A percentile compares a stretch with the other conserved stretches of the same genome.
Evolutionary conservation across 768 basidiomycete genomes (phyloP).

Genomic region (Bullera alba): DNA sequence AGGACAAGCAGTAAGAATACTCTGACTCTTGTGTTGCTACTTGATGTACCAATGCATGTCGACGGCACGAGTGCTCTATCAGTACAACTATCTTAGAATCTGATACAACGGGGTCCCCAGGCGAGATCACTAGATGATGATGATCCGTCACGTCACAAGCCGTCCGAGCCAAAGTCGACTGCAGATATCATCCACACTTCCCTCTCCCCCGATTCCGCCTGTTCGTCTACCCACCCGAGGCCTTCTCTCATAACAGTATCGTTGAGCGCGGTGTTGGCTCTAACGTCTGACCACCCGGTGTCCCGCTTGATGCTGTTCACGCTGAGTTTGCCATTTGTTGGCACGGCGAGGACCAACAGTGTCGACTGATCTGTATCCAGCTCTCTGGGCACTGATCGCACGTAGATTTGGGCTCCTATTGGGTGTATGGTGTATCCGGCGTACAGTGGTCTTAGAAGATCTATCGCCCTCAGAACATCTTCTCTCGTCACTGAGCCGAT

Average conservation of each 20-base stretch:
- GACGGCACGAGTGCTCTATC: too few relatives aligned
- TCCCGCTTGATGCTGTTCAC: conserved; percentile 56
- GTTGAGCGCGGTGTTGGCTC: conserved; percentile 70
- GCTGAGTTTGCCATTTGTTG: conserved; percentile 56
- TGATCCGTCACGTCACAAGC: too few relatives aligned
- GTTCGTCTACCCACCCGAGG: conserved; percentile 89
- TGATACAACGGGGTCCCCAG: too few relatives aligned
- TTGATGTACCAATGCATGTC: too few relatives aligned
- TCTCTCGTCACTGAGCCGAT: conserved; percentile 61
- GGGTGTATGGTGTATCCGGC: conserved; percentile 78
- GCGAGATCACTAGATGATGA: too few relatives aligned
- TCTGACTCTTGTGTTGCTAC: too few relatives aligned
- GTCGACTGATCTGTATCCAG: conserved; percentile 82
- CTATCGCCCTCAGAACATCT: conserved; percentile 74
- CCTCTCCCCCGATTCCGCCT: conserved; percentile 58
- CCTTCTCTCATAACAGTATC: conserved; percentile 88
- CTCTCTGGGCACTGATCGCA: conserved; percentile 81
- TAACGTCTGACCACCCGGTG: conserved; percentile 70
- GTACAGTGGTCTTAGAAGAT: conserved; percentile 76
- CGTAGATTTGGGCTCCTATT: conserved; percentile 51
- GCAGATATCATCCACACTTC: conserved; percentile 85
- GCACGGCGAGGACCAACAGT: conserved; percentile 57
- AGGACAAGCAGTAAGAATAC: too few relatives aligned
- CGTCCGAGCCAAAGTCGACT: conserved; percentile 87
- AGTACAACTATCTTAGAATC: too few relatives aligned